A percentile compares a stretch with the other conserved stretches of the same genome.
Evolutionary conservation across 148 eudicot genomes (phyloP).

Genomic region (Oxyria digyna): DNA sequence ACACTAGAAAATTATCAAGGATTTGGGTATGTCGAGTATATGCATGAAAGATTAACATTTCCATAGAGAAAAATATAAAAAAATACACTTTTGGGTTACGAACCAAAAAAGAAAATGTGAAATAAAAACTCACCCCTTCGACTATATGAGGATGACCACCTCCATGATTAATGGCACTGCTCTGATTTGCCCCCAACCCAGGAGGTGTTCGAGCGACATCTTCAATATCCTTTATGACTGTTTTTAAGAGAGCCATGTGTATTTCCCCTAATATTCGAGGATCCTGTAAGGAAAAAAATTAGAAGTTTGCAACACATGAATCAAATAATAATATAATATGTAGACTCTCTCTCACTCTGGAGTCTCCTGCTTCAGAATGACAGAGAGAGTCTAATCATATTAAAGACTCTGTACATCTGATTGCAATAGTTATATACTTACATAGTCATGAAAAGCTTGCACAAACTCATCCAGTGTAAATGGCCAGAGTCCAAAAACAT

Average conservation of each 20-base stretch:
- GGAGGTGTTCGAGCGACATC: conserved; percentile 81
- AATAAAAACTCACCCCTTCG: conserved; percentile 62
- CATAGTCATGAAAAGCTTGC: conserved; percentile 89
- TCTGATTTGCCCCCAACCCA: conserved; percentile 49
- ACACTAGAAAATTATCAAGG: neutral
- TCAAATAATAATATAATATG: too few species aligned
- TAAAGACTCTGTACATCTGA: neutral
- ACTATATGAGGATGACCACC: conserved; percentile 95
- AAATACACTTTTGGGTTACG: neutral
- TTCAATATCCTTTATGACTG: conserved; percentile 78
- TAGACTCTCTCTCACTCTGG: too few species aligned
- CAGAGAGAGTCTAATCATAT: neutral
- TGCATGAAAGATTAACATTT: neutral
- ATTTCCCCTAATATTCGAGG: conserved; percentile 75
- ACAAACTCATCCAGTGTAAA: conserved; percentile 90
- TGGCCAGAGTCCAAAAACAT: conserved; percentile 90
- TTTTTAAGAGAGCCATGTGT: conserved; percentile 63
- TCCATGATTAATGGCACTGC: conserved; percentile 42
- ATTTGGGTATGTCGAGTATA: neutral
- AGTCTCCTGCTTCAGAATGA: neutral
- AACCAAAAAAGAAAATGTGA: neutral
- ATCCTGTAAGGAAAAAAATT: conserved; percentile 32
- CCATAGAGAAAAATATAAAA: neutral
- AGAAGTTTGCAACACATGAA: neutral
- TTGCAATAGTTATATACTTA: conserved; percentile 22